phyloP scores from a whole-genome alignment of 192 early-diverging fungal genomes.

The Linnemannia hyalina region DNA sequence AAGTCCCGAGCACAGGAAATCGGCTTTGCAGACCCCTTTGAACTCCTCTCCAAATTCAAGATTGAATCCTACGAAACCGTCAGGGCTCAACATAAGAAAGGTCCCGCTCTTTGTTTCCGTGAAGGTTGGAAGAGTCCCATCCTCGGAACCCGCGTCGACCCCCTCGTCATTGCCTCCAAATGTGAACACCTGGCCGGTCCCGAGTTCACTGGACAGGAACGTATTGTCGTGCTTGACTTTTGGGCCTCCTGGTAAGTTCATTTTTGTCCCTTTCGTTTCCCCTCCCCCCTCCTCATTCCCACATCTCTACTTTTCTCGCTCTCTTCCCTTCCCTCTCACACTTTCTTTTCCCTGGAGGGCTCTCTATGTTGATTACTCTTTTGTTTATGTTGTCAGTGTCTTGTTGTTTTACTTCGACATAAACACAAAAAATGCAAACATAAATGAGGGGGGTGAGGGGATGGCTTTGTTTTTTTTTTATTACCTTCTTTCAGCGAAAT shows the following conservation, averaged over 20 bases:
- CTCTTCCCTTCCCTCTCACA: background rate
- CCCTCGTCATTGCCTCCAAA: constrained; percentile 19
- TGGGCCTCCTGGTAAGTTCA: constrained; percentile 52
- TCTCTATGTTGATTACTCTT: background rate
- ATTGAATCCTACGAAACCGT: constrained; percentile 52
- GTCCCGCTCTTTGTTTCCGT: constrained; percentile 38
- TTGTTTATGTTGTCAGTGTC: background rate
- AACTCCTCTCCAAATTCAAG: constrained; percentile 41
- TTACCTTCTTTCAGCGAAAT: background rate
- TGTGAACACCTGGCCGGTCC: constrained; percentile 39
- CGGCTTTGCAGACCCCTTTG: constrained; percentile 52
- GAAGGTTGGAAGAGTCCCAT: constrained; percentile 50
- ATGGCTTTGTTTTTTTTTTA: background rate
- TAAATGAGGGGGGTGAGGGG: background rate
- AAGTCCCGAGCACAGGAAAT: constrained; percentile 54
- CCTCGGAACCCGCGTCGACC: constrained; percentile 30
- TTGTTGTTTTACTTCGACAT: background rate
- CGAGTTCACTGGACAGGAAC: constrained; percentile 24
- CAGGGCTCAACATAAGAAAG: constrained; percentile 43
- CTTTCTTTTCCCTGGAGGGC: background rate
- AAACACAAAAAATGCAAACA: background rate
- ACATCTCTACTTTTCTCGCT: background rate
- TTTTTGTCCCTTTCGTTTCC: background rate
- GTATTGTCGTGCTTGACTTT: constrained; percentile 51
- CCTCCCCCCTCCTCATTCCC: background rate